These are phyloP conservation scores for Citrus inodora DNA, from an alignment of 345 rosid genomes.

Conservation along the genomic window DNA sequence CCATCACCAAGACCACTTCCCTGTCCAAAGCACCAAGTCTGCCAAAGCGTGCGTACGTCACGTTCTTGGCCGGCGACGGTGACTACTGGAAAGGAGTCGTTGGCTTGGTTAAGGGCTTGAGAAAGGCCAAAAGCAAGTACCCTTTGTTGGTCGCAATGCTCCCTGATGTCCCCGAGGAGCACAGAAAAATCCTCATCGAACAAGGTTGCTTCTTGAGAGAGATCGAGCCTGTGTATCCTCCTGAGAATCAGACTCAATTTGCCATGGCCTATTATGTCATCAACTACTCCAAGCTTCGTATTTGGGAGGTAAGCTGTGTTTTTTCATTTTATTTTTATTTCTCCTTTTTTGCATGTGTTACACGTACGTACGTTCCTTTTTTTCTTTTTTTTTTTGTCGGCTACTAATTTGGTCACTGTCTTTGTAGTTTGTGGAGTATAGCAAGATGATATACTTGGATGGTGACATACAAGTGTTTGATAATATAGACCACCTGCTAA, in stretches of 20 bases:
- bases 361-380: neutral
- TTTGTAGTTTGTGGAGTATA: conserved; percentile 58
- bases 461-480: conserved; percentile 79
- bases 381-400: neutral
- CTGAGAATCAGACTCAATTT: conserved; percentile 64
- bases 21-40: neutral
- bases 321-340: too few relatives aligned
- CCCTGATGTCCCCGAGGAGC: conserved; percentile 67
- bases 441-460: conserved; percentile 66
- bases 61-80: conserved; percentile 68
- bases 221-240: conserved; percentile 58
- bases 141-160: conserved; percentile 63
- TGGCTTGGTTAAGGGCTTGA: conserved; percentile 68
- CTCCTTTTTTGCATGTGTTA: neutral
- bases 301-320: conserved; percentile 54
- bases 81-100: conserved; percentile 74
- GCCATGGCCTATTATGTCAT: conserved; percentile 81
- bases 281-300: conserved; percentile 76
- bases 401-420: neutral
- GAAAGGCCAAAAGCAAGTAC: conserved; percentile 47
- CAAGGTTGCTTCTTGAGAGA: conserved; percentile 58
- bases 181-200: conserved; percentile 43
- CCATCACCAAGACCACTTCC: conserved; percentile 6
- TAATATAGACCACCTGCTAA: conserved; percentile 55
- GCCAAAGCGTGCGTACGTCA: conserved; percentile 39